Percentiles rank a stretch among this genome's conserved stretches.
These are phyloP conservation scores for Blastobotrys malaysiensis DNA, from an alignment of 1,139 yeast genomes.

Conservation along the genomic window DNA sequence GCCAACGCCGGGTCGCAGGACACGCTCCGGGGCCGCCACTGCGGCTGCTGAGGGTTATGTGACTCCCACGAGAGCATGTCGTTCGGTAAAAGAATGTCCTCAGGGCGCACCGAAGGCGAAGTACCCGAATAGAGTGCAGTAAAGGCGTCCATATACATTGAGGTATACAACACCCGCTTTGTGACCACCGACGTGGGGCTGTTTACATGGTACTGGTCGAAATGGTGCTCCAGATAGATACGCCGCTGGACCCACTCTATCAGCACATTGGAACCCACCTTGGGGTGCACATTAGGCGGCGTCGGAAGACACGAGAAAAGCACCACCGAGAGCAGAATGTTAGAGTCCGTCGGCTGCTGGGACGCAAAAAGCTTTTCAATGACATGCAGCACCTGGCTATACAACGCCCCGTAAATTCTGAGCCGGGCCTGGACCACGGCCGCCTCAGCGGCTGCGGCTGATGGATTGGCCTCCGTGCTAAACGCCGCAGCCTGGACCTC, in stretches of 20 bases:
- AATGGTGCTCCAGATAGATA: neutral
- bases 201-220: neutral
- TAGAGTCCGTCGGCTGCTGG: neutral
- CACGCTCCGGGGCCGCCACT: neutral
- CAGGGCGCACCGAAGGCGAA: slow-evolving; percentile 3
- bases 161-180: neutral
- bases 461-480: neutral
- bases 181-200: neutral
- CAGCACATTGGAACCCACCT: slow-evolving; percentile 1
- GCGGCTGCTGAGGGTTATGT: neutral
- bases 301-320: slow-evolving; percentile 1
- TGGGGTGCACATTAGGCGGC: slow-evolving; percentile 1
- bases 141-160: slow-evolving; percentile 2
- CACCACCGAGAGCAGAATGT: neutral
- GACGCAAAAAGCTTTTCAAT: neutral
- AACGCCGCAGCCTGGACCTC: neutral
- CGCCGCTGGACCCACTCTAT: slow-evolving; percentile 6
- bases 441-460: neutral
- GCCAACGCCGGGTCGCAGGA: neutral
- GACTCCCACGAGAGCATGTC: slow-evolving; percentile 4
- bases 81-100: slow-evolving; percentile 3
- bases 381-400: neutral
- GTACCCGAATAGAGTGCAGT: slow-evolving; percentile 5
- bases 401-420: neutral
- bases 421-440: neutral